Evolutionary conservation across 352 stramenopile species (phyloP).

Genomic region (Phytophthora ramorum): DNA sequence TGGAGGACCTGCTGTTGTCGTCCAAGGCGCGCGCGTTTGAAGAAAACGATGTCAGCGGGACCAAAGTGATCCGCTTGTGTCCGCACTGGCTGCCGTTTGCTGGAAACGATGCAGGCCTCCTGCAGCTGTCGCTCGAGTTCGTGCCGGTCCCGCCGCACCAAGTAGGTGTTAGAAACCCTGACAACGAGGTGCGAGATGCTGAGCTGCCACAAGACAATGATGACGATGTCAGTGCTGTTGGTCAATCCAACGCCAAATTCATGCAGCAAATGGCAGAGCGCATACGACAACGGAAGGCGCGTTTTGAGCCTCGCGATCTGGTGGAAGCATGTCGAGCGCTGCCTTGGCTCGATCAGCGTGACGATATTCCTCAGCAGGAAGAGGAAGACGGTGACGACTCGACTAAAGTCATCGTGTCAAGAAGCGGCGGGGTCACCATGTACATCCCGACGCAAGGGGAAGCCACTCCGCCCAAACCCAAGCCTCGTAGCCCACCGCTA

Average conservation of each 20-base stretch:
- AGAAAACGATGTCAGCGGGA: conserved; percentile 21
- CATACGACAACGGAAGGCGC: conserved; percentile 23
- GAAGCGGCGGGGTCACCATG: conserved; percentile 56
- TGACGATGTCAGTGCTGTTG: conserved; percentile 7
- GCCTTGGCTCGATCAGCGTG: conserved; percentile 37
- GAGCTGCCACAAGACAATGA: conserved; percentile 26
- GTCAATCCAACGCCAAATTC: conserved; percentile 14
- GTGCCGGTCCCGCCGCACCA: conserved; percentile 27
- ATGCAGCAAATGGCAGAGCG: conserved; percentile 18
- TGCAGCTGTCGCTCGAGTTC: conserved; percentile 66
- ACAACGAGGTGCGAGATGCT: neutral
- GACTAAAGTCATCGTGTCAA: conserved; percentile 43
- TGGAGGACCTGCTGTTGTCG: conserved; percentile 42
- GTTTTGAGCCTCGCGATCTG: conserved; percentile 37
- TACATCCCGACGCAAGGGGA: conserved; percentile 50
- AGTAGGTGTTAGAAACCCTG: conserved; percentile 14
- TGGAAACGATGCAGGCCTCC: conserved; percentile 46
- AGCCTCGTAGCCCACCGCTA: conserved; percentile 10
- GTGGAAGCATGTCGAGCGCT: conserved; percentile 13
- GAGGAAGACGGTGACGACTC: conserved; percentile 6
- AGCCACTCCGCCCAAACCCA: conserved; percentile 20
- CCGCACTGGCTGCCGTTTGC: conserved; percentile 56
- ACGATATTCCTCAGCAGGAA: conserved; percentile 14
- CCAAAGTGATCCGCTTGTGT: conserved; percentile 19
- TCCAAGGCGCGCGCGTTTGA: conserved; percentile 29